Evolutionary conservation across 495 filamentous ascomycete genomes (phyloP).

Genomic region (Geopyxis carbonaria): DNA sequence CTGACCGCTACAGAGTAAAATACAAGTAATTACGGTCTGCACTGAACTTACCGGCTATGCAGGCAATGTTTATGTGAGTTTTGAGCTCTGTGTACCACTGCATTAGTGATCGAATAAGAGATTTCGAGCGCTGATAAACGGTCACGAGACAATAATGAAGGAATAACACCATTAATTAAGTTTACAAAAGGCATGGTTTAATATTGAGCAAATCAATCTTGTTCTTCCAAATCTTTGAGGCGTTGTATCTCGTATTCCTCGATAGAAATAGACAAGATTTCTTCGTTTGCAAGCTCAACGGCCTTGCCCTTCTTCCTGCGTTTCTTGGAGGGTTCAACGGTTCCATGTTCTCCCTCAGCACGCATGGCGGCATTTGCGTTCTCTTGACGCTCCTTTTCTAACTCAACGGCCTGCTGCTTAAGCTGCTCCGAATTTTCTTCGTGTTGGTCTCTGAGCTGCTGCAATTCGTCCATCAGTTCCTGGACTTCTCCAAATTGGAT

Average conservation of each 20-base stretch:
- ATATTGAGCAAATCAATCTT: too few species aligned
- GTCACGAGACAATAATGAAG: too few species aligned
- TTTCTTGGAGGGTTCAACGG: conserved; percentile 33
- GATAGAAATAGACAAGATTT: conserved; percentile 23
- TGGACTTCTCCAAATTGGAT: conserved; percentile 30
- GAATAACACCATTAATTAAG: too few species aligned
- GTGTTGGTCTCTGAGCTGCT: conserved; percentile 46
- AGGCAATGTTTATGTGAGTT: too few species aligned
- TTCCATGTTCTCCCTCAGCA: conserved; percentile 21
- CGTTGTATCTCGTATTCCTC: conserved; percentile 27
- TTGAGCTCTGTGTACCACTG: too few species aligned
- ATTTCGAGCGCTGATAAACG: too few species aligned
- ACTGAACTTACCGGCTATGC: too few species aligned
- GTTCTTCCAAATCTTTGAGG: conserved; percentile 11
- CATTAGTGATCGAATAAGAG: too few species aligned
- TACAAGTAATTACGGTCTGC: too few species aligned
- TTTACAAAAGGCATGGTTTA: too few species aligned
- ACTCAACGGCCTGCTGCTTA: conserved; percentile 25
- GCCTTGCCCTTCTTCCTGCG: conserved; percentile 35
- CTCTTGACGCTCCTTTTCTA: conserved; percentile 25
- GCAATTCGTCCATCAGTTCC: conserved; percentile 55
- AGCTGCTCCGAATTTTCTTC: conserved; percentile 37
- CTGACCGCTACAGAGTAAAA: too few species aligned
- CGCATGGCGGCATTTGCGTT: conserved; percentile 19
- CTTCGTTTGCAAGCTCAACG: conserved; percentile 28